Evolutionary conservation across 2,329 filamentous ascomycete species (phyloP), one percentile per base, ranked within the genome.

Genomic region (Fusarium pseudograminearum): DNA sequence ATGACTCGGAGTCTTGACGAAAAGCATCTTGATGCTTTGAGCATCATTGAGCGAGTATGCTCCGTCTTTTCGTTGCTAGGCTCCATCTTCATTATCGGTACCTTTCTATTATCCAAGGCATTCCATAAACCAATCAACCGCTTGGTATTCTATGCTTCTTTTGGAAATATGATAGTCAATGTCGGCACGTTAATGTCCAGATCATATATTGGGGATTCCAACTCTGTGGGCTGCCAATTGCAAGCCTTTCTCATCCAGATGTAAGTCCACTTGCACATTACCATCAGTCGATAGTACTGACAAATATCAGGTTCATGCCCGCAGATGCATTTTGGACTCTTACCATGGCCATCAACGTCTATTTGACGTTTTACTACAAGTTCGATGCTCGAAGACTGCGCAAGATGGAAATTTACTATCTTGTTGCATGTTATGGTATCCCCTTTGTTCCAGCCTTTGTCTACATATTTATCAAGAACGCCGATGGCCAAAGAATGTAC

Each of bases 51-150:
- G 78, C 86, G 93, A 50, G 81, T 86, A 18, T 89, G 89, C 74
- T 94, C 92, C 0, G 84, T 89, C 10, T 79, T 94, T 44, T 95
- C 93, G 2, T 78, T 96, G 1, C 53, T 91, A 3, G 92, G 91
- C 59, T 92, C 90, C 44, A 72, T 90, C 33, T 88, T 94, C 76
- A 91, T 94, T 74, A 88, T 95, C 56, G 72, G 83, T 57, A 94
- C 91, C 5, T 96, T 94, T 75, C 80, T 87, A 31, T 78, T 80
- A n/a, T 92, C 90, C 33, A 85, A 84, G 18, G 85, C 85, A 7
- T 96, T 96, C 76, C 91, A 92, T 74, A 95, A 94, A 76, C 91
- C 93, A n/a, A 94, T 96, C 81, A 96, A 96, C 76, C 86, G 93
- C 20, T 84, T 97, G 0, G 90, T 95, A 12, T 95, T 97, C 78